Evolutionary conservation across 1,284 basidiomycete genomes (phyloP).

Genomic region (Phlebopus sp.): DNA sequence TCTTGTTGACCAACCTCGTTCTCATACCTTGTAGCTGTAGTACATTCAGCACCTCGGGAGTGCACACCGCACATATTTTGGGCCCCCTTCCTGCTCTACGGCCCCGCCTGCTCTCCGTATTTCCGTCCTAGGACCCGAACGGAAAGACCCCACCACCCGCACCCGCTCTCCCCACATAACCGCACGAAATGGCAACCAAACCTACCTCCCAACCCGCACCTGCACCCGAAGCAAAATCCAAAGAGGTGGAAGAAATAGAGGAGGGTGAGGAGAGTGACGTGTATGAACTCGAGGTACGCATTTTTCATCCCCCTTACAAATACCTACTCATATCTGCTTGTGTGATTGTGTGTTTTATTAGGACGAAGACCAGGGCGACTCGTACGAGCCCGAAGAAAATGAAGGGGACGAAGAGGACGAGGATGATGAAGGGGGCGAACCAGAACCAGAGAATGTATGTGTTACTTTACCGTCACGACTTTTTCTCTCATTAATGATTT

Average conservation of each 20-base stretch:
- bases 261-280: constrained; percentile 31
- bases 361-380: constrained; percentile 13
- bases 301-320: too few species aligned
- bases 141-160: constrained; percentile 6
- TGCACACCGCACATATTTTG: neutral
- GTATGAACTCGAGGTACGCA: constrained; percentile 27
- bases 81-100: too few species aligned
- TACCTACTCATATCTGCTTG: neutral
- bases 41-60: neutral
- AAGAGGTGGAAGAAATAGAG: constrained; percentile 9
- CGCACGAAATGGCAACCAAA: constrained; percentile 20
- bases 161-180: neutral
- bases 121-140: constrained; percentile 1
- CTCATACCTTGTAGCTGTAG: too few species aligned
- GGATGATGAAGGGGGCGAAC: neutral
- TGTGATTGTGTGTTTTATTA: constrained; percentile 6
- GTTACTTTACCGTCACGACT: neutral
- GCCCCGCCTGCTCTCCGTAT: neutral
- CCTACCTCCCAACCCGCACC: constrained; percentile 11
- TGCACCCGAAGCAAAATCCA: neutral
- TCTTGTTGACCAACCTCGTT: too few species aligned
- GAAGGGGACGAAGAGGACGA: constrained; percentile 17
- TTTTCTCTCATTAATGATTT: neutral
- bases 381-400: constrained; percentile 11
- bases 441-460: constrained; percentile 11